These are phyloP conservation scores for Tolypocladium tundrense DNA, from an alignment of 2,329 filamentous ascomycete species.

Conservation along the genomic window DNA sequence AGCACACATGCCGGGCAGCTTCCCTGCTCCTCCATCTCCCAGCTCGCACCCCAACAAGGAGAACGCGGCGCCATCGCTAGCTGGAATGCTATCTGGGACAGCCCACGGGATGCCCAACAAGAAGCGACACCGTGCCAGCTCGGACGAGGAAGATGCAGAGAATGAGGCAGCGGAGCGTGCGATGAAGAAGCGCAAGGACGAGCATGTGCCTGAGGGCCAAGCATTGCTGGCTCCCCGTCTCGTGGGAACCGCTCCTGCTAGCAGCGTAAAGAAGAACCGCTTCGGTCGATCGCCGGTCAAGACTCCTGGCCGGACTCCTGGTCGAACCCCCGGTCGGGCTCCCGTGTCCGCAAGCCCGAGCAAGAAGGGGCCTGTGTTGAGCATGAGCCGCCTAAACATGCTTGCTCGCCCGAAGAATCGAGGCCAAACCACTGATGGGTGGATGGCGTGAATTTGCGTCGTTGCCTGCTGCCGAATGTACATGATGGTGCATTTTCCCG, in stretches of 20 bases:
- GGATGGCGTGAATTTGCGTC: not conserved
- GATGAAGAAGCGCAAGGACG: slow-evolving; percentile 48
- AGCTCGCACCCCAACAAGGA: slow-evolving; percentile 40
- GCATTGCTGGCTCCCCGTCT: slow-evolving; percentile 41
- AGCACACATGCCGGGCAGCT: slow-evolving; percentile 43
- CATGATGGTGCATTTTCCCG: not conserved
- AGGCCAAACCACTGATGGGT: slow-evolving; percentile 20
- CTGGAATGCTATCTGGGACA: slow-evolving; percentile 32
- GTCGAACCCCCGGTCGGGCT: slow-evolving; percentile 9
- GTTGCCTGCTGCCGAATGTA: not conserved
- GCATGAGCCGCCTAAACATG: slow-evolving; percentile 50
- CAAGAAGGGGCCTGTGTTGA: slow-evolving; percentile 44
- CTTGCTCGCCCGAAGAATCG: slow-evolving; percentile 50
- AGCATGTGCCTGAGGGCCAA: slow-evolving; percentile 38
- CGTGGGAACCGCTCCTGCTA: slow-evolving; percentile 20
- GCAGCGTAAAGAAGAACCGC: slow-evolving; percentile 24
- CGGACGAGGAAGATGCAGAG: slow-evolving; percentile 46
- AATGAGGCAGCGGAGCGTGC: slow-evolving; percentile 36
- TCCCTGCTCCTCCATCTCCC: slow-evolving; percentile 28
- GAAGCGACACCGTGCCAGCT: slow-evolving; percentile 50
- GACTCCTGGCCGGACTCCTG: slow-evolving; percentile 7
- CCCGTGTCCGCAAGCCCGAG: slow-evolving; percentile 28
- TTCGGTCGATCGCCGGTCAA: slow-evolving; percentile 15
- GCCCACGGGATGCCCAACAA: slow-evolving; percentile 56
- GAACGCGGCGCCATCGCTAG: slow-evolving; percentile 33